Evolutionary conservation across 1,284 basidiomycete species (phyloP), one percentile per base, ranked within the genome.

Genomic region (Rhodotorula sp.): DNA sequence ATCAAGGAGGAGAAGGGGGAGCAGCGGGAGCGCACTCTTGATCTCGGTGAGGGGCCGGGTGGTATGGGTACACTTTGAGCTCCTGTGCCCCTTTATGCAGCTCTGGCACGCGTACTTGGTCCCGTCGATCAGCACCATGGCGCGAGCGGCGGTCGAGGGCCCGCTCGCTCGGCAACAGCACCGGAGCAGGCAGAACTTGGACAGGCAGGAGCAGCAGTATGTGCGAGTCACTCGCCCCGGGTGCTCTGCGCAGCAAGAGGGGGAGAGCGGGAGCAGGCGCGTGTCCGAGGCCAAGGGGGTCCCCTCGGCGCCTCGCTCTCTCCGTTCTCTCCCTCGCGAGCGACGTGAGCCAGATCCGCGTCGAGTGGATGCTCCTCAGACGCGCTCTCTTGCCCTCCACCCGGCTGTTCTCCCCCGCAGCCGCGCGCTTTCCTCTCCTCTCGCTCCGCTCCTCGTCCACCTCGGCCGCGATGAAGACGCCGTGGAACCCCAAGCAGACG

Each of bases 71-170:
- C 75, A 76, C 64, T 76, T 76, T 6, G 67, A 70, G 1, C 72
- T 74, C 10, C 75, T 46, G 59, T 76, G 75, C 0, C 75, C 75
- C 39, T 71, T 75, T 48, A 76, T 70, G 64, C 75, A 76, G 21
- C 64, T 48, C 55, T 72, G 70, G 64, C 75, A 76, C 27, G 75
- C 75, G 71, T 68, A 76, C 66, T 76, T 70, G 22, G 63, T 46
- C 19, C 62, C 61, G 58, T 72, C 70, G 41, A 72, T 61, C 41
- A 72, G 50, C 12, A 67, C 61, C 66, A 68, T 72, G 37, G 54
- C 34, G 5, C 32, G 8, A 19, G 10, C 13, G 53, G 32, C 32
- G 53, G 32, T 13, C 29, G 29, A 29, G 21, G 32, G 51, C 10
- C 25, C 51, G 22, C 19, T 17, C 12, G n/a, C 25, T 22, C 21